Evolutionary conservation across 805 yeast species (phyloP).

Genomic region (Alloascoidea hylecoeti): DNA sequence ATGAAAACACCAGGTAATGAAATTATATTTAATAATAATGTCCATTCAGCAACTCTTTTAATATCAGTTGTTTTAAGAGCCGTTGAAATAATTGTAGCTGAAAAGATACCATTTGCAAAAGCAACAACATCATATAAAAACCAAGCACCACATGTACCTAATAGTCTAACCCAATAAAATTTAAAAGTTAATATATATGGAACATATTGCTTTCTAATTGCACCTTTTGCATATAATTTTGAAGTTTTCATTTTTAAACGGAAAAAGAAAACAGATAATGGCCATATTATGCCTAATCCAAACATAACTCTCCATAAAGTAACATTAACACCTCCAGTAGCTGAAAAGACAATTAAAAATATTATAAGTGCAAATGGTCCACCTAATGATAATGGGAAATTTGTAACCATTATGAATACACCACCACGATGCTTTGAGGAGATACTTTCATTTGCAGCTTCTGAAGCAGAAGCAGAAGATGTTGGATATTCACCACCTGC

Average conservation of each 20-base stretch:
- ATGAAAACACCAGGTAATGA: constrained; percentile 61
- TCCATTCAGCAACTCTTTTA: constrained; percentile 60
- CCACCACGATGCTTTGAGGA: constrained; percentile 46
- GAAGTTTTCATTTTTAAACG: constrained; percentile 58
- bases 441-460: constrained; percentile 55
- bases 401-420: constrained; percentile 50
- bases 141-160: constrained; percentile 70
- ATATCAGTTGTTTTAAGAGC: constrained; percentile 26
- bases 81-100: constrained; percentile 43
- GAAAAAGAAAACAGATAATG: constrained; percentile 58
- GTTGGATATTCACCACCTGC: constrained; percentile 71
- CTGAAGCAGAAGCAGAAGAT: constrained; percentile 53
- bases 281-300: constrained; percentile 66
- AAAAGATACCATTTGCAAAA: constrained; percentile 65
- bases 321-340: constrained; percentile 31
- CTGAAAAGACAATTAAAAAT: constrained; percentile 53
- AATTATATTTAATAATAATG: constrained; percentile 44
- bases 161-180: constrained; percentile 52
- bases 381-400: constrained; percentile 60
- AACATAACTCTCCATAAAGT: constrained; percentile 53
- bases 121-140: constrained; percentile 71
- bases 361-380: constrained; percentile 64
- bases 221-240: constrained; percentile 45
- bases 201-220: constrained; percentile 41
- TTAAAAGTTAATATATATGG: constrained; percentile 47